A percentile compares a stretch with the other conserved stretches of the same genome.
phyloP scores from a whole-genome alignment of 2,329 filamentous ascomycete species.

The Trichoderma polysporum region DNA sequence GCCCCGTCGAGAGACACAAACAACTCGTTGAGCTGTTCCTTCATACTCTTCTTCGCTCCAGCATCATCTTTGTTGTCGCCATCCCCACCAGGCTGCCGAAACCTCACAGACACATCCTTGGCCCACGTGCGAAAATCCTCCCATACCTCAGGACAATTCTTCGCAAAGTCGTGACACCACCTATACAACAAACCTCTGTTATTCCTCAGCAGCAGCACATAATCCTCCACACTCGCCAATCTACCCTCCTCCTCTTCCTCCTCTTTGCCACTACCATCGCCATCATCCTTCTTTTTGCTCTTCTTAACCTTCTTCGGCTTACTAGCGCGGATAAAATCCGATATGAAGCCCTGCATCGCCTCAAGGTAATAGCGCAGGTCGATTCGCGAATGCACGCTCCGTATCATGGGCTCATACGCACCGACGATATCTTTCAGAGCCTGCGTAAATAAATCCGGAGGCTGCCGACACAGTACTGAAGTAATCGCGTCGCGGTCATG shows the following conservation, averaged over 20 bases:
- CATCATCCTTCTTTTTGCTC: background rate
- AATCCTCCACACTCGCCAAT: slow-evolving; percentile 69
- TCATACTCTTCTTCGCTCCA: slow-evolving; percentile 37
- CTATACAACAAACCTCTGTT: slow-evolving; percentile 65
- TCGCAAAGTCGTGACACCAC: slow-evolving; percentile 69
- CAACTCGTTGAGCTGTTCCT: slow-evolving; percentile 40
- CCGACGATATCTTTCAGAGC: slow-evolving; percentile 63
- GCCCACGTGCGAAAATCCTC: slow-evolving; percentile 62
- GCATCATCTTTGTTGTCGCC: slow-evolving; percentile 1
- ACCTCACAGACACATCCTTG: slow-evolving; percentile 56
- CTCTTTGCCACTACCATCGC: slow-evolving; percentile 7
- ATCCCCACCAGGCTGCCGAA: slow-evolving; percentile 42
- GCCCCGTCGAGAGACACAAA: slow-evolving; percentile 47
- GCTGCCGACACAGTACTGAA: slow-evolving; percentile 63
- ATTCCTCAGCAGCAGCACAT: slow-evolving; percentile 63
- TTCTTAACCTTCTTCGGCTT: slow-evolving; percentile 42
- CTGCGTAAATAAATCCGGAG: slow-evolving; percentile 71
- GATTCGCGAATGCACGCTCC: slow-evolving; percentile 67
- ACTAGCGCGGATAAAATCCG: slow-evolving; percentile 65
- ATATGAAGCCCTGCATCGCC: slow-evolving; percentile 66
- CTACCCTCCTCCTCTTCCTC: slow-evolving; percentile 29
- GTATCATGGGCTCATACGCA: slow-evolving; percentile 73
- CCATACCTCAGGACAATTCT: slow-evolving; percentile 65
- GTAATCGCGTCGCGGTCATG: slow-evolving; percentile 73
- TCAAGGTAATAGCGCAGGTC: slow-evolving; percentile 69